Conservation (phyloP, 2,329 filamentous ascomycete genomes). For the Fusarium nelsonii region DNA sequence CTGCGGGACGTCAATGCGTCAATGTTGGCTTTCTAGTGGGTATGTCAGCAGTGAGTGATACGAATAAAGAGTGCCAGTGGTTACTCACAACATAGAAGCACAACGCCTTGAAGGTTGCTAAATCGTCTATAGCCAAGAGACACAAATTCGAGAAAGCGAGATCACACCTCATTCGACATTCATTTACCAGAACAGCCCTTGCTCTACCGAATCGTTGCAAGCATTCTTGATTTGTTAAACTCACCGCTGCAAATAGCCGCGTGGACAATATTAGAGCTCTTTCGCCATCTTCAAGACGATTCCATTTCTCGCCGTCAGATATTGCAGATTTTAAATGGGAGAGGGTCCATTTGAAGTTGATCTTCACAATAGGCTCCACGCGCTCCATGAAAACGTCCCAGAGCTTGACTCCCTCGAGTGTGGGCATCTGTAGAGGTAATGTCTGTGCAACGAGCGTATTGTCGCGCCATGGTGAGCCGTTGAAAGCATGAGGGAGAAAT, state of each 20-base stretch:
- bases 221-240: constrained; percentile 5
- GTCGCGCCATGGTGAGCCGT: constrained; percentile 21
- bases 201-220: not conserved
- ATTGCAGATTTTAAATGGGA: not conserved
- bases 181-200: not conserved
- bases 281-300: not conserved
- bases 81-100: constrained; percentile 12
- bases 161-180: constrained; percentile 18
- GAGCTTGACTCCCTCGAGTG: not conserved
- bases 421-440: not conserved
- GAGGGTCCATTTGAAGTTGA: constrained; percentile 29
- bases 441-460: not conserved
- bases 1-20: not conserved
- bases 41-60: rapidly evolving
- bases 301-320: constrained; percentile 7
- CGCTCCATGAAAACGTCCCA: constrained; percentile 25
- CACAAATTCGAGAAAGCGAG: constrained; percentile 15
- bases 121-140: constrained; percentile 2
- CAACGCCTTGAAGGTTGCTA: constrained; percentile 12
- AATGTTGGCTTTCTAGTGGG: constrained; percentile 7
- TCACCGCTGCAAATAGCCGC: constrained; percentile 12
- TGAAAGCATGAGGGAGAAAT: constrained; percentile 16
- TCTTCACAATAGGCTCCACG: constrained; percentile 24
- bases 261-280: constrained; percentile 6
- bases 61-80: rapidly evolving